Base-by-base conservation (phyloP, 805 yeast genomes). In the Ogataea neopini region DNA sequence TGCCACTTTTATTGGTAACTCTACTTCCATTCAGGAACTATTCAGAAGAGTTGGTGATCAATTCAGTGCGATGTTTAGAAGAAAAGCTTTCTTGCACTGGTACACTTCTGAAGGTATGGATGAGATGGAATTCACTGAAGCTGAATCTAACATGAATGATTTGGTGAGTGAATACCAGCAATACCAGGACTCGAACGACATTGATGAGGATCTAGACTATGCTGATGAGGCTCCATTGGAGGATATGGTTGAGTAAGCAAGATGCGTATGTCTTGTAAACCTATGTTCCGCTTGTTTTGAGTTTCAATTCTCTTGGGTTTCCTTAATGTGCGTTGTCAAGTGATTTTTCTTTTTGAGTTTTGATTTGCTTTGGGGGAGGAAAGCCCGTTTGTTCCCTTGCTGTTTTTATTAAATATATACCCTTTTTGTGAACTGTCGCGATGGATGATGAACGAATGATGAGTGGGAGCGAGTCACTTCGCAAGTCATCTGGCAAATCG, bases 61-160 rank as follows among this genome's bases (percentile, higher is more conserved):
- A 72, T 90, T 90, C 72, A 76, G 84, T 59, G 91, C 90, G 51
- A 90, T 90, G 97, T 90, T 86, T 72, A 81, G 88, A 68, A 88
- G 94, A 75, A 86, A 85, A 70, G 97, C 97, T 54, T 90, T 90
- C 82, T 83, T 90, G 73, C 96, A 90, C 71, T 90, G 97, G 97
- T 90, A 88, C 73, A 87, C 94, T 8, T 79, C 84, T 59, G 97
- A 90, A 72, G 97, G 97, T 74, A 90, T 90, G 97, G 97, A 90
- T 64, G 95, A 86, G 73, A 78, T 84, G 76, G 97, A 90, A 73
- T 90, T 90, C 70, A 81, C 89, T 49, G 97, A 90, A 74, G 97
- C 97, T 45, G 95, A 88, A 73, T 83, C 92, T 46, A 87, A 90
- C 68, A 82, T 90, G 90, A 80, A 79, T 59, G 97, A 90, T 71